Evolutionary conservation across 176 grass and related monocot genomes (phyloP).

Genomic region (Themeda triandra): DNA sequence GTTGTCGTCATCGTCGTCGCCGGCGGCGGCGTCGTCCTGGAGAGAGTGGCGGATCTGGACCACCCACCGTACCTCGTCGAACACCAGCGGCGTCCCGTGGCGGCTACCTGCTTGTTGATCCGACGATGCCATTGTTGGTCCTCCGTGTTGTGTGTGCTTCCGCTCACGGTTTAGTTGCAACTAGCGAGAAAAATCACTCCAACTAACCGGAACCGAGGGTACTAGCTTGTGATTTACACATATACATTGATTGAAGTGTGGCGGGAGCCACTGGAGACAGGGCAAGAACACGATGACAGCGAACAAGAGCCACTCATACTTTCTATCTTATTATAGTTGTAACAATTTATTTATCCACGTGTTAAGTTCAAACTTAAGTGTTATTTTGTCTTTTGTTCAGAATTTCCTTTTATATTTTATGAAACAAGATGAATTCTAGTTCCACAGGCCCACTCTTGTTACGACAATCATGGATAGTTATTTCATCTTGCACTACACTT

Average conservation of each 20-base stretch:
- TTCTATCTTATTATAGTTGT: too few relatives aligned
- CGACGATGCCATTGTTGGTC: slow-evolving; percentile 5
- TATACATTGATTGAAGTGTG: not conserved
- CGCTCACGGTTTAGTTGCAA: not conserved
- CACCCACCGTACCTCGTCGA: slow-evolving; percentile 82
- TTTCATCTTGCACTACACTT: too few relatives aligned
- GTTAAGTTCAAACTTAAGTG: too few relatives aligned
- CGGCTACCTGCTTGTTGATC: not conserved
- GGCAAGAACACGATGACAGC: not conserved
- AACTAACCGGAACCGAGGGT: not conserved
- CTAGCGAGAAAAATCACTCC: not conserved
- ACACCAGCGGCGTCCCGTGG: slow-evolving; percentile 25
- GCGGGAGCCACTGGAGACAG: not conserved
- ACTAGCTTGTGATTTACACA: not conserved
- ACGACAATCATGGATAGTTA: too few relatives aligned
- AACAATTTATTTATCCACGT: too few relatives aligned
- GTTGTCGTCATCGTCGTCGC: slow-evolving; percentile 50
- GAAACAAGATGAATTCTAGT: too few relatives aligned
- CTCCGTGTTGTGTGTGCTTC: not conserved
- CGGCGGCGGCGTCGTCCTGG: slow-evolving; percentile 33
- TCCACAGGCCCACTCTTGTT: too few relatives aligned
- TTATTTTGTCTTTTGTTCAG: too few relatives aligned
- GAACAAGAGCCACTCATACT: too few relatives aligned
- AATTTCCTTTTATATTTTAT: too few relatives aligned
- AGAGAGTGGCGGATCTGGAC: slow-evolving; percentile 60